A percentile compares a stretch with the other conserved stretches of the same genome.
phyloP scores from a whole-genome alignment of 805 yeast species.

The Lipomyces anomalus region DNA sequence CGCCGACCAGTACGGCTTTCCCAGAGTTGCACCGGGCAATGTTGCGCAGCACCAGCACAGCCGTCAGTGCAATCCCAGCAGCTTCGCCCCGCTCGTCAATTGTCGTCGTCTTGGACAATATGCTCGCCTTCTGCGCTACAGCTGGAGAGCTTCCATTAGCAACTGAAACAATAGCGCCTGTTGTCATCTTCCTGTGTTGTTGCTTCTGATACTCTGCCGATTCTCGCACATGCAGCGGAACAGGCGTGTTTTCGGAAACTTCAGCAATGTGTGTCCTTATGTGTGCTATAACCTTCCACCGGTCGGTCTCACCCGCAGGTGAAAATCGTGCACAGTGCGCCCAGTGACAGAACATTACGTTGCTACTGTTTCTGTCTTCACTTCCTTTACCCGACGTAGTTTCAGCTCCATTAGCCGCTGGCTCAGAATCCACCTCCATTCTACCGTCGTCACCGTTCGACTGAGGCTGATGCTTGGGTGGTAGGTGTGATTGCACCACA shows the following conservation, averaged over 20 bases:
- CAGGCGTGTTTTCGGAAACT: not conserved
- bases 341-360: constrained; percentile 15
- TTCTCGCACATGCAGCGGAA: not conserved
- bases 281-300: constrained; percentile 19
- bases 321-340: constrained; percentile 15
- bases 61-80: constrained; percentile 29
- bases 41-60: constrained; percentile 35
- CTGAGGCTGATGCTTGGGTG: too few relatives aligned
- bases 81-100: constrained; percentile 29
- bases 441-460: too few relatives aligned
- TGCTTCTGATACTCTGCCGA: not conserved
- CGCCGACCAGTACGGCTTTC: constrained; percentile 21
- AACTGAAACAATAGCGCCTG: too few relatives aligned
- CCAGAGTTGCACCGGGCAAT: constrained; percentile 32
- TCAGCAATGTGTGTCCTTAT: constrained; percentile 26
- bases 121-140: not conserved
- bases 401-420: too few relatives aligned
- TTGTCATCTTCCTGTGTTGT: not conserved
- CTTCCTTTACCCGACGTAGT: too few relatives aligned
- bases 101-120: constrained; percentile 13
- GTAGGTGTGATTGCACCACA: too few relatives aligned
- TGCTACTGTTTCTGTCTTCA: not conserved
- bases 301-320: constrained; percentile 17
- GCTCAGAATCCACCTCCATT: too few relatives aligned
- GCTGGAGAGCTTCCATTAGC: too few relatives aligned